phyloP scores from a whole-genome alignment of 129 eudicot genomes.

The Heracleum sosnowskyi region DNA sequence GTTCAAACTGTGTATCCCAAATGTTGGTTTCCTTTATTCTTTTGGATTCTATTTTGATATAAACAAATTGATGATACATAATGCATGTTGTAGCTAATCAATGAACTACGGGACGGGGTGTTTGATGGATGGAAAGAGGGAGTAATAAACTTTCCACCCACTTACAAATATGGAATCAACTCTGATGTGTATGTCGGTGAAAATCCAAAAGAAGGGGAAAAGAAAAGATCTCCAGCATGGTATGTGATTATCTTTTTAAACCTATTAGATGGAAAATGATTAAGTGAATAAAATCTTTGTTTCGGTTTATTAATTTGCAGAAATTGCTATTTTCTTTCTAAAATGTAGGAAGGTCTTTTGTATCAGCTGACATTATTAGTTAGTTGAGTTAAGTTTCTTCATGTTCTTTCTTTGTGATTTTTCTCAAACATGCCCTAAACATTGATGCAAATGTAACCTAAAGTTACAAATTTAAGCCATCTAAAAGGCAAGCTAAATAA shows the following conservation, averaged over 20 bases:
- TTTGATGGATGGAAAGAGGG: slow-evolving; percentile 96
- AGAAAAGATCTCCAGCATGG: slow-evolving; percentile 97
- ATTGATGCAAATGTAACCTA: not conserved
- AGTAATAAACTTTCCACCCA: slow-evolving; percentile 64
- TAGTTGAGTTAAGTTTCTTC: not conserved
- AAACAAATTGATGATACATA: not conserved
- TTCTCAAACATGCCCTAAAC: not conserved
- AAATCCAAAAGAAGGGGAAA: slow-evolving; percentile 87
- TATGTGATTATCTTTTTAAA: slow-evolving; percentile 22
- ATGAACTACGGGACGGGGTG: slow-evolving; percentile 76
- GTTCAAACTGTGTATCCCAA: not conserved
- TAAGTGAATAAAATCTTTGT: not conserved
- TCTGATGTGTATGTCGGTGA: slow-evolving; percentile 81
- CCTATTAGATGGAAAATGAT: not conserved
- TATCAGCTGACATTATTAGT: not conserved
- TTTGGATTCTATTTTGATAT: not conserved
- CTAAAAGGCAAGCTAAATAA: not conserved
- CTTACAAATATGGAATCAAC: slow-evolving; percentile 77
- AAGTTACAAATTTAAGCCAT: not conserved
- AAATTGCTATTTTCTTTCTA: not conserved
- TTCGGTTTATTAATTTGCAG: not conserved
- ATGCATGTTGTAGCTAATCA: slow-evolving; percentile 48
- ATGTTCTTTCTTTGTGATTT: not conserved
- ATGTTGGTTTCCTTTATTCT: not conserved
- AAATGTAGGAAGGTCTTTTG: not conserved